Evolutionary conservation across 2,329 filamentous ascomycete species (phyloP).

Genomic region (Alternaria conjuncta): DNA sequence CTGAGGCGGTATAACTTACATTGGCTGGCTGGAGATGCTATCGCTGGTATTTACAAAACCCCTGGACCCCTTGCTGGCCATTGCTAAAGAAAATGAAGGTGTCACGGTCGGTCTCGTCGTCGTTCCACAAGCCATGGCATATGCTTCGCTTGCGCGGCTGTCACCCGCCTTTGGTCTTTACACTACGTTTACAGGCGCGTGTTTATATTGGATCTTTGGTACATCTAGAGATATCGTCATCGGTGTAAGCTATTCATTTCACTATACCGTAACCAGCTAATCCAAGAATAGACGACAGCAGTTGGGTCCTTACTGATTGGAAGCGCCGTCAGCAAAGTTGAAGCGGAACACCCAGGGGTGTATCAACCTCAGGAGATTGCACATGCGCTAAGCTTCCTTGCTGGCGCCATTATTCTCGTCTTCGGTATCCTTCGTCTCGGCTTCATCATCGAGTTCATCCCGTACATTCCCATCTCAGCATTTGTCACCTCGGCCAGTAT

Average conservation of each 20-base stretch:
- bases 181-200: constrained; percentile 92
- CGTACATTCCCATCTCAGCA: constrained; percentile 85
- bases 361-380: constrained; percentile 70
- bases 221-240: constrained; percentile 98
- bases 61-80: not conserved
- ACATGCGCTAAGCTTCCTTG: constrained; percentile 77
- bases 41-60: constrained; percentile 31
- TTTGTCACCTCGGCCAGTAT: constrained; percentile 98
- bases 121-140: constrained; percentile 94
- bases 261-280: constrained; percentile 1
- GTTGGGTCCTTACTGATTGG: constrained; percentile 92
- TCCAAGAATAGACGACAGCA: constrained; percentile 73
- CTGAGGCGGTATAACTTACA: constrained; percentile 37
- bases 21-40: constrained; percentile 40
- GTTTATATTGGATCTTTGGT: constrained; percentile 96
- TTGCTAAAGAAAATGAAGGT: constrained; percentile 14
- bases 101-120: constrained; percentile 77
- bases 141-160: constrained; percentile 80
- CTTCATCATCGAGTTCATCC: constrained; percentile 93
- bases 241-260: constrained; percentile 65
- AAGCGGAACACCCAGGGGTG: constrained; percentile 63
- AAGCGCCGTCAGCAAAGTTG: constrained; percentile 72
- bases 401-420: constrained; percentile 76
- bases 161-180: constrained; percentile 83
- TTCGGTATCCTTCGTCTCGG: constrained; percentile 82